phyloP scores from a whole-genome alignment of 2,329 filamentous ascomycete genomes.

The Chaetothyriales sp. region DNA sequence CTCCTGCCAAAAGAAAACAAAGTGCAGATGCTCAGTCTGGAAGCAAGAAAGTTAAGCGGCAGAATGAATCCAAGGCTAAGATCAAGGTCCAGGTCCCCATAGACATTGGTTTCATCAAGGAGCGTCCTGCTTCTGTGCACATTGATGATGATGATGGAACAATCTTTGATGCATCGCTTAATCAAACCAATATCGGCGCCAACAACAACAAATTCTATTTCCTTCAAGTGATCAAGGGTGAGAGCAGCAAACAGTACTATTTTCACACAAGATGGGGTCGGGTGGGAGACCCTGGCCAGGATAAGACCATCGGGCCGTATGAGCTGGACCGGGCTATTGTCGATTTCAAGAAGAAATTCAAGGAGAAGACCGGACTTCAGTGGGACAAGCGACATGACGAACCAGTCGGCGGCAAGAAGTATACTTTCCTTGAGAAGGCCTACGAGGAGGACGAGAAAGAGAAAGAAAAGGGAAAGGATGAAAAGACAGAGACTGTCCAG shows the following conservation, averaged over 20 bases:
- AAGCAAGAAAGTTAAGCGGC: neutral
- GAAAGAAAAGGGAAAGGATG: conserved; percentile 18
- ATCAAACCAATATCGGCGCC: conserved; percentile 50
- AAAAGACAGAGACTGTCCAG: conserved; percentile 27
- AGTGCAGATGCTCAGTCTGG: neutral
- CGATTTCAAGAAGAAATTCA: conserved; percentile 43
- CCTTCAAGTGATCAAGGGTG: conserved; percentile 43
- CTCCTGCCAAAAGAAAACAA: neutral
- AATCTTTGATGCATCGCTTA: conserved; percentile 66
- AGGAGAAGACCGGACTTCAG: conserved; percentile 37
- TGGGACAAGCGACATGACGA: conserved; percentile 33
- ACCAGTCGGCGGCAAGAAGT: conserved; percentile 48
- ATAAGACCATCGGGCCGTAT: conserved; percentile 26
- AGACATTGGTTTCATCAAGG: conserved; percentile 31
- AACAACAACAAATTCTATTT: conserved; percentile 81
- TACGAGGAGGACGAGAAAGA: conserved; percentile 37
- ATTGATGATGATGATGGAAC: conserved; percentile 47
- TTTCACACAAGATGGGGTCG: conserved; percentile 58
- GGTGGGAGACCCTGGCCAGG: conserved; percentile 43
- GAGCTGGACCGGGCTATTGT: conserved; percentile 26
- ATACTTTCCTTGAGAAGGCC: conserved; percentile 64
- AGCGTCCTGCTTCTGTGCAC: conserved; percentile 40
- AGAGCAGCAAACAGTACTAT: neutral
- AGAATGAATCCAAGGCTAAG: conserved; percentile 20
- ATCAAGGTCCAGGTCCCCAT: conserved; percentile 36